These are phyloP conservation scores for Thalassiosira mediterranea DNA, from an alignment of 352 stramenopile genomes.

Conservation along the genomic window DNA sequence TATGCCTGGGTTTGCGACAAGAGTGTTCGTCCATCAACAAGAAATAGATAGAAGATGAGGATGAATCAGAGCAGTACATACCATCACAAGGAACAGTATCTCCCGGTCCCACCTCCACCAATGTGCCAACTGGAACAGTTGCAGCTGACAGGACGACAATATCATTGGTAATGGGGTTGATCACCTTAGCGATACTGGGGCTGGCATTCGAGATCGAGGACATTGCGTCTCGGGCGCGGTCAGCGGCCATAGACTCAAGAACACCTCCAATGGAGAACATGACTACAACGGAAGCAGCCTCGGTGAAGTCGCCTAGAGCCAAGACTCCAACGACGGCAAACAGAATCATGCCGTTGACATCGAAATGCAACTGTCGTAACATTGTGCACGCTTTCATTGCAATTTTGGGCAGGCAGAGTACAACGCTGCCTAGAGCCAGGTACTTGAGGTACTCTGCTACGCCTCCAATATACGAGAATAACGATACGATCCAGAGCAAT, in stretches of 20 bases:
- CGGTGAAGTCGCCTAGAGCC: slow-evolving; percentile 72
- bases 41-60: too few species aligned
- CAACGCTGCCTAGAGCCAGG: slow-evolving; percentile 49
- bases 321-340: slow-evolving; percentile 79
- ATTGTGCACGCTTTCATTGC: slow-evolving; percentile 64
- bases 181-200: slow-evolving; percentile 73
- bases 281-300: slow-evolving; percentile 80
- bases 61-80: too few species aligned
- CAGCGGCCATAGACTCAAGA: slow-evolving; percentile 68
- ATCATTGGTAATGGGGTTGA: slow-evolving; percentile 63
- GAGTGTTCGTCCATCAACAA: too few species aligned
- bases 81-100: slow-evolving; percentile 93
- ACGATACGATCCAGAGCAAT: slow-evolving; percentile 69
- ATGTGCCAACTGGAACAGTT: slow-evolving; percentile 82
- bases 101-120: slow-evolving; percentile 89
- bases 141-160: slow-evolving; percentile 66
- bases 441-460: slow-evolving; percentile 59
- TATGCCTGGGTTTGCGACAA: too few species aligned
- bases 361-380: slow-evolving; percentile 64
- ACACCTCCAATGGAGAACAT: slow-evolving; percentile 78
- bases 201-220: slow-evolving; percentile 69
- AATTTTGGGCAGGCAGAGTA: slow-evolving; percentile 66
- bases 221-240: slow-evolving; percentile 69
- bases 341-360: slow-evolving; percentile 84
- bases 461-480: slow-evolving; percentile 60